Percentiles rank a stretch among this genome's conserved stretches.
Conservation (phyloP, 306 rosid genomes). For the Boehmeria nivea region DNA sequence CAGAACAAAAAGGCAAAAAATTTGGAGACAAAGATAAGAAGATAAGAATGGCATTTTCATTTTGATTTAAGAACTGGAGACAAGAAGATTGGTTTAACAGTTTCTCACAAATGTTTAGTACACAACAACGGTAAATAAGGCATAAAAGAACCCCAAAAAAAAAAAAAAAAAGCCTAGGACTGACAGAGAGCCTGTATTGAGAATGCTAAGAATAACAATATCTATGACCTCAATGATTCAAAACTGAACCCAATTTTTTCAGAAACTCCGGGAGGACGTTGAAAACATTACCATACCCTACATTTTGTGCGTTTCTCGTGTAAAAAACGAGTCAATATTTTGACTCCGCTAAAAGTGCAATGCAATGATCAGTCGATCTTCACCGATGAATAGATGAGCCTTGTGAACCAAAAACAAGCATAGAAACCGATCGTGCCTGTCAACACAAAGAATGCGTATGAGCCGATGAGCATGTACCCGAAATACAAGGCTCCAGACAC, state of each 20-base stretch:
- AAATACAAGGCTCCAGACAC: constrained; percentile 81
- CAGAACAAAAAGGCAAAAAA: too few relatives aligned
- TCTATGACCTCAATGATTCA: constrained; percentile 31
- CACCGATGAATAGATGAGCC: constrained; percentile 83
- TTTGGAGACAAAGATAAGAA: constrained; percentile 5
- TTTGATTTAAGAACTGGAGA: constrained; percentile 18
- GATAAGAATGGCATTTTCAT: constrained; percentile 13
- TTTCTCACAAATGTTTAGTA: constrained; percentile 26
- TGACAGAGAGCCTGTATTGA: constrained; percentile 35
- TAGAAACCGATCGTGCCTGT: constrained; percentile 91
- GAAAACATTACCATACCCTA: constrained; percentile 14
- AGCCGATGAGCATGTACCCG: constrained; percentile 84
- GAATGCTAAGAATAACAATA: constrained; percentile 29
- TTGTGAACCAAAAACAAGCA: constrained; percentile 81
- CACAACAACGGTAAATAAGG: constrained; percentile 1
- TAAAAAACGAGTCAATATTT: constrained; percentile 7
- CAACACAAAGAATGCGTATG: constrained; percentile 69
- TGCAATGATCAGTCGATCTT: constrained; percentile 55
- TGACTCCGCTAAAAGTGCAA: constrained; percentile 9
- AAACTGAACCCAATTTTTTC: constrained; percentile 26
- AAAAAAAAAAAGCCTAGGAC: constrained; percentile 14
- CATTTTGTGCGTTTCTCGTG: constrained; percentile 13
- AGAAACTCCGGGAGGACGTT: constrained; percentile 11
- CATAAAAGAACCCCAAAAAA: not conserved
- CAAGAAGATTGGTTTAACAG: constrained; percentile 21